Conservation (phyloP, 768 basidiomycete genomes). For the Holtermannia corniformis region DNA sequence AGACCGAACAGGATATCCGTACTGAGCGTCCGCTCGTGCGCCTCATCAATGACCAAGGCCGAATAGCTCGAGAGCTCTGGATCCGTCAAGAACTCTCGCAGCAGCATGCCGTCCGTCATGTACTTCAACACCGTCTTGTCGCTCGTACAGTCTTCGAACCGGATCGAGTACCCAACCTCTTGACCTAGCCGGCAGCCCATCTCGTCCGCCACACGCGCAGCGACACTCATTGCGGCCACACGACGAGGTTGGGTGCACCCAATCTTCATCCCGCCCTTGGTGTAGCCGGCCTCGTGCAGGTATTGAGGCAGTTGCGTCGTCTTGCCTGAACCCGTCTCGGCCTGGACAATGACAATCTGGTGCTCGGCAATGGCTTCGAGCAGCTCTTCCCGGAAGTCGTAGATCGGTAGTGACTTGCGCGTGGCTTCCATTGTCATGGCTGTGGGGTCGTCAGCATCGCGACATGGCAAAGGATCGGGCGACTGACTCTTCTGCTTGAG, state of each 20-base stretch:
- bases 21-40: slow-evolving; percentile 92
- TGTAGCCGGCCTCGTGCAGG: slow-evolving; percentile 94
- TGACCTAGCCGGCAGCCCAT: slow-evolving; percentile 95
- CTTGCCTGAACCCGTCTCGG: slow-evolving; percentile 97
- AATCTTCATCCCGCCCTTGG: slow-evolving; percentile 72
- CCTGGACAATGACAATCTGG: slow-evolving; percentile 93
- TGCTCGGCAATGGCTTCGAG: slow-evolving; percentile 80
- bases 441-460: slow-evolving; percentile 30
- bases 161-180: slow-evolving; percentile 99
- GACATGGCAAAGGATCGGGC: background rate
- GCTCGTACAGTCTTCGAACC: slow-evolving; percentile 98
- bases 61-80: slow-evolving; percentile 93
- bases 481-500: slow-evolving; percentile 74
- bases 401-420: slow-evolving; percentile 87
- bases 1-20: slow-evolving; percentile 98
- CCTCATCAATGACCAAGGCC: slow-evolving; percentile 94
- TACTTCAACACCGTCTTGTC: slow-evolving; percentile 98
- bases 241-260: slow-evolving; percentile 97
- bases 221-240: slow-evolving; percentile 98
- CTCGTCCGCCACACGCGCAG: slow-evolving; percentile 97
- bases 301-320: slow-evolving; percentile 98
- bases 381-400: slow-evolving; percentile 73
- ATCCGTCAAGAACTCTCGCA: slow-evolving; percentile 94
- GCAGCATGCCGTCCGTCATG: slow-evolving; percentile 99
- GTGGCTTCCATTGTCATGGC: slow-evolving; percentile 87